phyloP scores from a whole-genome alignment of 2,329 filamentous ascomycete genomes.

The Verticillium dahliae region DNA sequence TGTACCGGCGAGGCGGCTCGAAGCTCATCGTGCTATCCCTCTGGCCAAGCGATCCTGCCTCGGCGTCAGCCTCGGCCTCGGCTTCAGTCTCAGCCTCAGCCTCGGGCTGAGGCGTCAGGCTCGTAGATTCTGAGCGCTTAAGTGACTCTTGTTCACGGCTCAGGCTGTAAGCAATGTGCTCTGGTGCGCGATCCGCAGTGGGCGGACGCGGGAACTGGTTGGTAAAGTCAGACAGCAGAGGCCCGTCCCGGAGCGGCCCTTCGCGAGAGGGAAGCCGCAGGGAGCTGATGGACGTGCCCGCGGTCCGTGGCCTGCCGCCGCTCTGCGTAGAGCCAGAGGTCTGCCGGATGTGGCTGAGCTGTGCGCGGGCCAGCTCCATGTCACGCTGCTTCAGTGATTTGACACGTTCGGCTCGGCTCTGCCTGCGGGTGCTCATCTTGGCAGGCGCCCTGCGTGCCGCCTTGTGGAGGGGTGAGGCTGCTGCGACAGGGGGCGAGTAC shows the following conservation, averaged over 20 bases:
- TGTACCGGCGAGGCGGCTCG: slow-evolving; percentile 8
- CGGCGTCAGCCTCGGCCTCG: not conserved
- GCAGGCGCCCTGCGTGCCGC: slow-evolving; percentile 5
- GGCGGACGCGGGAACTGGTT: not conserved
- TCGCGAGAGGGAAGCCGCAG: slow-evolving; percentile 10
- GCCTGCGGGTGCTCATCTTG: slow-evolving; percentile 11
- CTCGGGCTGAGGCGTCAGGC: not conserved
- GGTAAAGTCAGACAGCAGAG: not conserved
- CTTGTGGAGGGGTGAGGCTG: not conserved
- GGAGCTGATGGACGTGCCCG: slow-evolving; percentile 8
- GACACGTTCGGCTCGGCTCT: slow-evolving; percentile 29
- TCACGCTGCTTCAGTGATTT: slow-evolving; percentile 32
- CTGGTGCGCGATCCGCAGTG: not conserved
- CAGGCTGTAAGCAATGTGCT: not conserved
- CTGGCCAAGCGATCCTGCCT: not conserved
- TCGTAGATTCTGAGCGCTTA: not conserved
- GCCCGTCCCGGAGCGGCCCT: not conserved
- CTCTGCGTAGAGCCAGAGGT: not conserved
- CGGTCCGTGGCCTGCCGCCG: slow-evolving; percentile 3
- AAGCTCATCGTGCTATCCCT: slow-evolving; percentile 8
- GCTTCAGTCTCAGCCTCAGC: too few species aligned
- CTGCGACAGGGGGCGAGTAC: not conserved
- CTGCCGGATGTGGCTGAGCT: slow-evolving; percentile 1
- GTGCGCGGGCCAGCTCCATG: slow-evolving; percentile 24
- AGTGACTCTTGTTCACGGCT: not conserved